phyloP scores from a whole-genome alignment of 805 yeast genomes.

The Saccharomycopsis sp. region DNA sequence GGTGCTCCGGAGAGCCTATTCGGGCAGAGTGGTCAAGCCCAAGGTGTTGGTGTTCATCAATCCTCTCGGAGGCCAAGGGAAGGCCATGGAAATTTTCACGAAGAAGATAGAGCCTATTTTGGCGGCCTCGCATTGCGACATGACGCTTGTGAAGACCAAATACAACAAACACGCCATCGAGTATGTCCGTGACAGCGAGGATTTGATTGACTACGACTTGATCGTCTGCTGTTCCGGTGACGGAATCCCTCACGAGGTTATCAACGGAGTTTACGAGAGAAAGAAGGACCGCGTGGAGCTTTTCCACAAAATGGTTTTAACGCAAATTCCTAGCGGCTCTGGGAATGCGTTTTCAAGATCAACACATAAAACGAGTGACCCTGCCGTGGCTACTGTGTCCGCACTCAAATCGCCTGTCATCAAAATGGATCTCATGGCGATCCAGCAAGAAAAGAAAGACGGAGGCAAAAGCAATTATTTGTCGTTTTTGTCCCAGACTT shows the following conservation, averaged over 20 bases:
- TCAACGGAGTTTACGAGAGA: slow-evolving; percentile 75
- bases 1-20: neutral
- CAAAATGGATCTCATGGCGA: slow-evolving; percentile 76
- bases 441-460: slow-evolving; percentile 45
- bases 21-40: neutral
- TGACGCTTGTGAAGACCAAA: slow-evolving; percentile 54
- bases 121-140: slow-evolving; percentile 52
- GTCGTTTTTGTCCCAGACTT: slow-evolving; percentile 81
- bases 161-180: slow-evolving; percentile 70
- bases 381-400: slow-evolving; percentile 62
- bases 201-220: slow-evolving; percentile 50
- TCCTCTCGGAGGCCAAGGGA: slow-evolving; percentile 86
- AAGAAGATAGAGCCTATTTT: slow-evolving; percentile 61
- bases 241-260: slow-evolving; percentile 94
- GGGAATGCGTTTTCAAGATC: slow-evolving; percentile 90
- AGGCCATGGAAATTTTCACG: slow-evolving; percentile 52
- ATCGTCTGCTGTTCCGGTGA: slow-evolving; percentile 94
- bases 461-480: slow-evolving; percentile 36
- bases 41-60: slow-evolving; percentile 61
- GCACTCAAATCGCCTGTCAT: slow-evolving; percentile 63
- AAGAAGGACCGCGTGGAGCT: slow-evolving; percentile 52
- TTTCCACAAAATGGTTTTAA: slow-evolving; percentile 56
- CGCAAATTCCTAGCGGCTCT: slow-evolving; percentile 93
- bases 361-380: slow-evolving; percentile 64
- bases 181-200: slow-evolving; percentile 45